phyloP scores from a whole-genome alignment of 2,329 filamentous ascomycete genomes.

The Colletotrichum sp. region DNA sequence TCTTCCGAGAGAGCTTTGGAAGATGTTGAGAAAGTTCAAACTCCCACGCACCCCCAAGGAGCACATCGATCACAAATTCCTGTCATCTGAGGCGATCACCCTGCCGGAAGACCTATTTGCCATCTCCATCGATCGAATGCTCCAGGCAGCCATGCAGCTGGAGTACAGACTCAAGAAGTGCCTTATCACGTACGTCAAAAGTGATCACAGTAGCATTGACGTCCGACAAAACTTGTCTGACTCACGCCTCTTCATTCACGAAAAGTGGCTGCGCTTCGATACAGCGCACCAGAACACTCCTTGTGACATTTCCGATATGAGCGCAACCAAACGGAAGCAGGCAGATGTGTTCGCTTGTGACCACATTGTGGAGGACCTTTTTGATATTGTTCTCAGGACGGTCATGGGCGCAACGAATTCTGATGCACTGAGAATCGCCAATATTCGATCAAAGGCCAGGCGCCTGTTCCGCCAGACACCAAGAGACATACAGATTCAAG shows the following conservation, averaged over 20 bases:
- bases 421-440: no score
- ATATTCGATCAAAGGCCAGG: neutral
- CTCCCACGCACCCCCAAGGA: neutral
- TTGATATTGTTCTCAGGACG: neutral
- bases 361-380: neutral
- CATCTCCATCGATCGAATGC: neutral
- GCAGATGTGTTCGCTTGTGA: neutral
- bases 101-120: neutral
- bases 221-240: no score
- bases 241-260: neutral
- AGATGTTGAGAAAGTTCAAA: neutral
- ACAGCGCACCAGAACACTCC: neutral
- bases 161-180: accelerated
- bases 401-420: no score
- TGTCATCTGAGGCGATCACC: neutral
- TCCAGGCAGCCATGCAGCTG: neutral
- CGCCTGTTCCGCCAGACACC: neutral
- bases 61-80: neutral
- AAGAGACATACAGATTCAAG: neutral
- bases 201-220: neutral
- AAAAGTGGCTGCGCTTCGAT: neutral
- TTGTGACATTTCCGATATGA: neutral
- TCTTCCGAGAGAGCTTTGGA: neutral
- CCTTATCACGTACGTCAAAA: neutral
- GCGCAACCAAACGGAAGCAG: neutral